Base-by-base conservation (phyloP, 768 basidiomycete species). In the Pleurotus pulmonarius region DNA sequence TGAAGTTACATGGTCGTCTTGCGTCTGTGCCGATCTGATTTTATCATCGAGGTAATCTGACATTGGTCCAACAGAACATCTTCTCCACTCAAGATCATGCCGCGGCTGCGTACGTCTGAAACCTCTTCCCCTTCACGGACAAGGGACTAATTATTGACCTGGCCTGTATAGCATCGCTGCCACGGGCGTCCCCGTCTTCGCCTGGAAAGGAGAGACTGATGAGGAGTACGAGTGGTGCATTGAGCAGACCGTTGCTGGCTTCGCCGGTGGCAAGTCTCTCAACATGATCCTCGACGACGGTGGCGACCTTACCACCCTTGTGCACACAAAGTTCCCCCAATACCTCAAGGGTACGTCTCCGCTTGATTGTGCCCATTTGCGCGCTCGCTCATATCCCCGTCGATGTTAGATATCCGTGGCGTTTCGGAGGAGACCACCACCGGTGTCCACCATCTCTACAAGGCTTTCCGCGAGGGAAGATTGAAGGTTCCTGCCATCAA, bases 281-380 rank as follows among this genome's bases (percentile, higher is more conserved):
- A 99, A 99, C 86, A 88, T 99, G 95, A 98, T 99, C 72, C 85
- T 98, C 69, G 97, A 99, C 66, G 97, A 99, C 70, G 97, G 97
- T 65, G 96, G 97, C 70, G 97, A 99, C 68, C 83, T 99, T 57
- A 99, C 97, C 62, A 85, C 71, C 63, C 80, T 98, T 60, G 94
- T 98, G 53, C 97, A 99, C 74, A 90, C 98, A 61, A 98, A 97
- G 73, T 97, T 84, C 81, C 88, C 97, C 51, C 91, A 98, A 67
- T 90, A 84, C 75, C 81, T 99, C 59, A 63, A 77, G 51, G 87
- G 92, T 88, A 61, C 56, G 73, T 25, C 20, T 46, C 24, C 49
- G 43, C 41, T 38, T 48, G 22, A 44, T 12, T 20, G 38, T 56
- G 22, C 20, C 51, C 18, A 18, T 24, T 8, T 44, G 5, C 18